Evolutionary conservation across 2,329 filamentous ascomycete species (phyloP).

Genomic region (Stagonosporopsis tanaceti): DNA sequence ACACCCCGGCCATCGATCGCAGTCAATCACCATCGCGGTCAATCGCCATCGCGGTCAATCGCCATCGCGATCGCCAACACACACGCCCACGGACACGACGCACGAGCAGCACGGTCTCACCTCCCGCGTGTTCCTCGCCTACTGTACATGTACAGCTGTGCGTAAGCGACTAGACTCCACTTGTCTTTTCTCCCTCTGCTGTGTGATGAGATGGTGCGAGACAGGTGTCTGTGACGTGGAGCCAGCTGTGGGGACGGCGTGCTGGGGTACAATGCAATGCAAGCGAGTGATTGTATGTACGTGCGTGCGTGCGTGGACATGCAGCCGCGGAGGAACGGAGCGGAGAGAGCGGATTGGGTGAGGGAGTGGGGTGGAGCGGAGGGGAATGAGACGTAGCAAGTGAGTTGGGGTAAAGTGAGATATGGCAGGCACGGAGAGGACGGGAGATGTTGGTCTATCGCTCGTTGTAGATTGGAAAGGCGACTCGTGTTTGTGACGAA

Average conservation of each 20-base stretch:
- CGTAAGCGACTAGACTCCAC: background rate
- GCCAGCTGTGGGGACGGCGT: conserved; percentile 7
- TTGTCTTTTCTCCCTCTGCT: background rate
- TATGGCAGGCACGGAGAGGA: background rate
- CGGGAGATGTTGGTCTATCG: no score
- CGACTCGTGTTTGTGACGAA: background rate
- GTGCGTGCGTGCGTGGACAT: background rate
- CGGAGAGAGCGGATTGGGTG: background rate
- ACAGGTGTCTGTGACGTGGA: conserved; percentile 20
- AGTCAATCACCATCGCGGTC: background rate
- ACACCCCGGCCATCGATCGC: no score
- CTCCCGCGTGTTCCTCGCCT: background rate
- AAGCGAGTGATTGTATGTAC: background rate
- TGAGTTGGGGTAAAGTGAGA: background rate
- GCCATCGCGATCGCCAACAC: background rate
- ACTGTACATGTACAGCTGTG: background rate
- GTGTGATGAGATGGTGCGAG: background rate
- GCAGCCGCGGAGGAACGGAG: background rate
- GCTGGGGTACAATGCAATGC: no score
- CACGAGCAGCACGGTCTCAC: background rate
- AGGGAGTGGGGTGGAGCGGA: background rate
- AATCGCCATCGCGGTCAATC: background rate
- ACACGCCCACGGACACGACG: background rate
- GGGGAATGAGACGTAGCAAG: background rate
- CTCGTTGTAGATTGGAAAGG: background rate